Base-by-base conservation (phyloP, 768 basidiomycete genomes). In the Trametes cingulata region DNA sequence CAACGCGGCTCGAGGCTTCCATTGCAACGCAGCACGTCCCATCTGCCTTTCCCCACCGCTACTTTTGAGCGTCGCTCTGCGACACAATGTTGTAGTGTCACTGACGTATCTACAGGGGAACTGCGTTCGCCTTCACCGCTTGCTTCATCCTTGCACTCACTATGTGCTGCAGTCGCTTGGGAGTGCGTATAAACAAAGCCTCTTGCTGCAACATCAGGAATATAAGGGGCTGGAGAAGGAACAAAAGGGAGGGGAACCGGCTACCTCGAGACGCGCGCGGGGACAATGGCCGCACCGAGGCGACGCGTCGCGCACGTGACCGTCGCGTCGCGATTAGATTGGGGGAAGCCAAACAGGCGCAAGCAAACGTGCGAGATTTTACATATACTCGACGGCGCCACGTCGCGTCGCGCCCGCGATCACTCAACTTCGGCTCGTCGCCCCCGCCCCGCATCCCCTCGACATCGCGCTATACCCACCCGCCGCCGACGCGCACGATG, bases 401-500 rank as follows among this genome's bases (percentile, higher is more conserved):
- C 61, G 60, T 62, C 61, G 56, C 61, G 61, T 58, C 61, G 61
- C 52, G 61, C 61, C 50, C 55, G 60, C 48, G 55, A 52, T 50
- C 52, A 47, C 43, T 45, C 15, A 55, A 45, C 53, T 24, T 42
- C 46, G 40, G 45, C 50, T 52, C 55, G 36, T 48, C 33, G 41
- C 36, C 41, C 55, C 41, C 42, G 24, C 50, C 33, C n/a, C n/a
- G 6, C 19, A 22, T 22, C 20, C n/a, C 46, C 45, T 47, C n/a
- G 20, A n/a, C 54, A 6, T 22, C 47, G 41, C 60, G 24, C 53
- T 29, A 51, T 49, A 37, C 54, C 46, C 60, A 27, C 33, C 46
- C 53, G 52, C 10, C 29, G 15, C 46, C 22, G n/a, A 52, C 58
- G 19, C 40, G n/a, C 6, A 58, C 61, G 39, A 88, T 91, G 89